phyloP scores from a whole-genome alignment of 2,329 filamentous ascomycete genomes.

The Beauveria brongniartii region DNA sequence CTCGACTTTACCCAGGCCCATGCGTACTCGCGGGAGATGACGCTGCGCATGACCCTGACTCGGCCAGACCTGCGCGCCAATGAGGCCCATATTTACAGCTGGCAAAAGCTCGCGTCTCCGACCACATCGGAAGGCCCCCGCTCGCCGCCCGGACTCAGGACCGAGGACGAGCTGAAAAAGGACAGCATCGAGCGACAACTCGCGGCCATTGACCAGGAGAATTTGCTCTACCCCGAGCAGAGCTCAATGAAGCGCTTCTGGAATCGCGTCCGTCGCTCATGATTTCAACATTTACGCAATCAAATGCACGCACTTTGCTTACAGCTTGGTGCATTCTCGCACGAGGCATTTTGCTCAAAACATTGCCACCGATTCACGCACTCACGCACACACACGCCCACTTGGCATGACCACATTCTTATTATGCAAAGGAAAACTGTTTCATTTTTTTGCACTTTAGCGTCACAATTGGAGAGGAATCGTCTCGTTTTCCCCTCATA shows the following conservation, averaged over 20 bases:
- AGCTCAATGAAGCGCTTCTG: conserved; percentile 56
- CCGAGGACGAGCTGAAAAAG: conserved; percentile 38
- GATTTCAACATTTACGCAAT: neutral
- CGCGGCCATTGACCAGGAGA: conserved; percentile 44
- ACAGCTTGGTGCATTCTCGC: neutral
- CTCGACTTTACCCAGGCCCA: conserved; percentile 42
- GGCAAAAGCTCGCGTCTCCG: conserved; percentile 37
- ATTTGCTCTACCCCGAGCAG: conserved; percentile 31
- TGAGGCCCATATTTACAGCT: conserved; percentile 65
- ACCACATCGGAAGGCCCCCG: conserved; percentile 27
- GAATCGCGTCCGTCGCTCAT: conserved; percentile 49
- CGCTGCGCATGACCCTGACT: conserved; percentile 89
- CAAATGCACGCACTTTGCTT: neutral
- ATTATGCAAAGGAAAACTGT: neutral
- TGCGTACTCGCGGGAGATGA: conserved; percentile 73
- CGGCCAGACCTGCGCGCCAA: conserved; percentile 74
- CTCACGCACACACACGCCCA: neutral
- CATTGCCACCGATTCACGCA: no score
- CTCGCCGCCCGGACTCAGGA: conserved; percentile 22
- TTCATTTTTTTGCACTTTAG: conserved; percentile 4
- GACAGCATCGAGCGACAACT: conserved; percentile 47
- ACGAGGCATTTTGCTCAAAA: conserved; percentile 1
- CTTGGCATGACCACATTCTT: neutral
- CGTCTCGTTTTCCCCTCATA: neutral
- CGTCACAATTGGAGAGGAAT: conserved; percentile 1